Base-by-base conservation (phyloP, 2,329 filamentous ascomycete genomes). In the Endoconidiophora laricicola region DNA sequence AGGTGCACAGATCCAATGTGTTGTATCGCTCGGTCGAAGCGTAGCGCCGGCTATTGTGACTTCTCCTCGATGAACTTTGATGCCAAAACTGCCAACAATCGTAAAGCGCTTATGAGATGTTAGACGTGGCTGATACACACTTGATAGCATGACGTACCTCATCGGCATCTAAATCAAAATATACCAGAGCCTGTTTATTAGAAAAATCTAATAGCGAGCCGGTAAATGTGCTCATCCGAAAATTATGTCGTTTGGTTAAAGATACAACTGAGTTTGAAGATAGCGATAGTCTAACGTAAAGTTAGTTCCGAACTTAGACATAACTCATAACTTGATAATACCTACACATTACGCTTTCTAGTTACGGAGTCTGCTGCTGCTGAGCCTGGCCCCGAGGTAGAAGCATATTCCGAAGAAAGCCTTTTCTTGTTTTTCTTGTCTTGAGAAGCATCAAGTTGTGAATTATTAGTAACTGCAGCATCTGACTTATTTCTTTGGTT, bases 61-160 rank as follows among this genome's bases (percentile, higher is more conserved):
- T 41, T 78, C 69, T 2, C 85, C 85, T 48, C 68, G 69, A 6
- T 67, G 58, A 0, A 90, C 70, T 10, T 67, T 67, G 26, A 90
- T 60, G 14, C 78, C 76, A 61, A 79, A 91, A 57, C 75, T 79
- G 1, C 85, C 85, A 9, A 86, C 65, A 6, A 81, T 63, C 3
- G 79, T 66, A 39, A 83, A 65, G 14, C 78, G 72, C 76, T 81
- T 3, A 20, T 18, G 3, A 37, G n/a, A 5, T 20, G 26, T n/a
- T 48, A 54, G 52, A 7, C n/a, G 9, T 18, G 39, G 10, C 4
- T 4, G 12, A n/a, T 3, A 22, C 16, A 22, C 14, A n/a, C 9
- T 18, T 7, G n/a, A 9, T 4, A 20, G 14, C 3, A 12, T 6
- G 2, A 50, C 55, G 48, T 62, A 73, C 74, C 63, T 77, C 73